Evolutionary conservation across 441 rosid genomes (phyloP).

Genomic region (Populus hybrid): DNA sequence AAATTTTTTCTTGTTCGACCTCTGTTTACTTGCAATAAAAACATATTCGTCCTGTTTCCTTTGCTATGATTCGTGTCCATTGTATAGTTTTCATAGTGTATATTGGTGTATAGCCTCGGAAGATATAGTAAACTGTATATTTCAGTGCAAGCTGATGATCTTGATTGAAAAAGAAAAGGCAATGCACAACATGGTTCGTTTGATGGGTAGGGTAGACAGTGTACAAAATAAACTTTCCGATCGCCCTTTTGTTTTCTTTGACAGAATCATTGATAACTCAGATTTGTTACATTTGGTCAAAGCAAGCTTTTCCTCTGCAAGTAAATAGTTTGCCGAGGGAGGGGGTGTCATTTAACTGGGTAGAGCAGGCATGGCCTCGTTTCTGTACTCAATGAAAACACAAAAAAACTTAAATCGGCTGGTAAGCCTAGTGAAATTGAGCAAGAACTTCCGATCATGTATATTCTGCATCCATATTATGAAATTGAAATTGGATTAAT

Average conservation of each 20-base stretch:
- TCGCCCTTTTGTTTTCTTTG: not conserved
- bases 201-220: not conserved
- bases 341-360: not conserved
- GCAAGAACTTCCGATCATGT: not conserved
- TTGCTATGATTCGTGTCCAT: not conserved
- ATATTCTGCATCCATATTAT: too few species aligned
- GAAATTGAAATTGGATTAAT: too few species aligned
- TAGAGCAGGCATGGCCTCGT: not conserved
- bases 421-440: not conserved
- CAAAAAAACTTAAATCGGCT: not conserved
- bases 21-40: not conserved
- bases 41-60: not conserved
- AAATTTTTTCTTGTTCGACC: not conserved
- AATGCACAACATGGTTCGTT: not conserved
- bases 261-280: not conserved
- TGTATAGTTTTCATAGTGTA: constrained; percentile 5
- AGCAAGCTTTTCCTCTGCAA: not conserved
- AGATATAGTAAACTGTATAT: not conserved
- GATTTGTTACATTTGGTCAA: not conserved
- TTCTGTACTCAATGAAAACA: not conserved
- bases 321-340: not conserved
- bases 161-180: not conserved
- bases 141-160: not conserved
- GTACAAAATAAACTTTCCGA: not conserved
- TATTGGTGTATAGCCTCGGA: constrained; percentile 10